phyloP scores from a whole-genome alignment of 2,329 filamentous ascomycete genomes.

The Hymenoscyphus occultus region DNA sequence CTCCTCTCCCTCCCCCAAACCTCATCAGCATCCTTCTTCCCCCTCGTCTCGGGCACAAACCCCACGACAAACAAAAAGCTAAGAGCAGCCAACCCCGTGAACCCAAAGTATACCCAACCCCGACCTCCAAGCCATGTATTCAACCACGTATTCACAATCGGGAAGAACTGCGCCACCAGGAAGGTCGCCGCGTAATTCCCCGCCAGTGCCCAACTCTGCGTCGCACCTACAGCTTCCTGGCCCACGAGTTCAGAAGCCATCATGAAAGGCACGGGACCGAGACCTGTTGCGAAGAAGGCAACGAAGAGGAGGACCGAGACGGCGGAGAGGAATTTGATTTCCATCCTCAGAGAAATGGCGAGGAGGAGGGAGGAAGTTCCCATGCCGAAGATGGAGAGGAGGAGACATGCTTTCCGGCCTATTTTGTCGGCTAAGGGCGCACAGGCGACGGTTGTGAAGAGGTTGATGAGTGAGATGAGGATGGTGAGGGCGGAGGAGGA shows the following conservation, averaged over 20 bases:
- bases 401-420: conserved; percentile 80
- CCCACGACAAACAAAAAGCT: conserved; percentile 70
- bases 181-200: conserved; percentile 92
- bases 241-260: conserved; percentile 87
- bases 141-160: conserved; percentile 73
- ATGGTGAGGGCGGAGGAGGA: conserved; percentile 84
- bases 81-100: conserved; percentile 68
- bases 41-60: conserved; percentile 83
- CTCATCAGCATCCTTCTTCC: conserved; percentile 78
- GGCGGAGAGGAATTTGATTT: conserved; percentile 72
- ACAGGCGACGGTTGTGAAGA: conserved; percentile 76
- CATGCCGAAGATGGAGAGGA: conserved; percentile 82
- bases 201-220: conserved; percentile 82
- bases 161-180: conserved; percentile 91
- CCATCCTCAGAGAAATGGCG: conserved; percentile 74
- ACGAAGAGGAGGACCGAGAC: conserved; percentile 83
- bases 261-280: conserved; percentile 94
- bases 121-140: conserved; percentile 62
- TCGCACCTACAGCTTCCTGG: conserved; percentile 84
- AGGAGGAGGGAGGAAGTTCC: conserved; percentile 73
- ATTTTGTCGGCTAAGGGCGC: conserved; percentile 84
- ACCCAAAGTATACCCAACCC: conserved; percentile 90
- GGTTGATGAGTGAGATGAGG: conserved; percentile 80
- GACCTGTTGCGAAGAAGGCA: conserved; percentile 81
- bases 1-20: conserved; percentile 74